Evolutionary conservation across 1,284 basidiomycete species (phyloP).

Genomic region (Heterobasidion annosum): DNA sequence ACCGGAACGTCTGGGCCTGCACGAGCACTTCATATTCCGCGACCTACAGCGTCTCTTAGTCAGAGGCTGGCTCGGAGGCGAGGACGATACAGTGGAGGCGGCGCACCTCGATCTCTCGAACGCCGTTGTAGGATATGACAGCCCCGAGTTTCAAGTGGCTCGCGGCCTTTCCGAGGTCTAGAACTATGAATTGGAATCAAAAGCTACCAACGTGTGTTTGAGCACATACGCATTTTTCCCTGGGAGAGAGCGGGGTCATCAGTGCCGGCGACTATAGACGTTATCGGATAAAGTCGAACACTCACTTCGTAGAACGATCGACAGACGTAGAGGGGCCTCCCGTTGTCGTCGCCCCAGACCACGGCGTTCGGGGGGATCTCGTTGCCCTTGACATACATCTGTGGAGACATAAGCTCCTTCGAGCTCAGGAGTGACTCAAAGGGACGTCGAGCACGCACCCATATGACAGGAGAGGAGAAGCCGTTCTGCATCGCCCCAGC

Average conservation of each 20-base stretch:
- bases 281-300: background rate
- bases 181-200: no score
- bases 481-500: background rate
- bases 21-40: background rate
- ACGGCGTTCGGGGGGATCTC: background rate
- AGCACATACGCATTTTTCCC: background rate
- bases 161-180: background rate
- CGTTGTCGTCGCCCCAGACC: background rate
- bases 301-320: background rate
- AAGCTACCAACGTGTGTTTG: background rate
- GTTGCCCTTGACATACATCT: background rate
- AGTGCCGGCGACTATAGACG: background rate
- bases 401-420: background rate
- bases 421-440: no score
- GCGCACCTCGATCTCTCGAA: background rate
- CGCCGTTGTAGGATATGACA: background rate
- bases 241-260: background rate
- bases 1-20: background rate
- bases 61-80: background rate
- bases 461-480: background rate
- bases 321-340: background rate
- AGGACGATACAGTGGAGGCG: no score
- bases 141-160: background rate
- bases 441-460: background rate
- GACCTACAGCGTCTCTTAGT: background rate